phyloP scores from a whole-genome alignment of 2,329 filamentous ascomycete genomes.

The Ophiostoma pallidulum region DNA sequence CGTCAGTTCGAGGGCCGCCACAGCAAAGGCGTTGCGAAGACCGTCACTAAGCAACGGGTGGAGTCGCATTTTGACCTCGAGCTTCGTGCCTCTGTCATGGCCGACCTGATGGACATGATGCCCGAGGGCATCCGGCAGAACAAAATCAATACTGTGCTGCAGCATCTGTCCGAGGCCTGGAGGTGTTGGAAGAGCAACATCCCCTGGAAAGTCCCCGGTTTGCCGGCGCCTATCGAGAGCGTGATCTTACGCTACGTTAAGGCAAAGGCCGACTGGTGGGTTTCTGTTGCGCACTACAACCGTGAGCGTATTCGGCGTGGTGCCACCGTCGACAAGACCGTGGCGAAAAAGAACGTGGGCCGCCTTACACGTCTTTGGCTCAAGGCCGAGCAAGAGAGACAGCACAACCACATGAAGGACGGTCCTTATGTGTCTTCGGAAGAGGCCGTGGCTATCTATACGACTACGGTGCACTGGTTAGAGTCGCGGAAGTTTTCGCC shows the following conservation, averaged over 20 bases:
- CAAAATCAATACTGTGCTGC: conserved; percentile 95
- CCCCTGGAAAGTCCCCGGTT: conserved; percentile 95
- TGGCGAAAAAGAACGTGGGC: conserved; percentile 97
- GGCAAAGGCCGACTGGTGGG: conserved; percentile 99
- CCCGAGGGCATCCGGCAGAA: conserved; percentile 99
- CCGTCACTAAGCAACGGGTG: conserved; percentile 96
- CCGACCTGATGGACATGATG: conserved; percentile 99
- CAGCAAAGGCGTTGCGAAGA: conserved; percentile 98
- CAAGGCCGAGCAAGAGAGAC: conserved; percentile 94
- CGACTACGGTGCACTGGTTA: conserved; percentile 96
- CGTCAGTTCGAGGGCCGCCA: conserved; percentile 97
- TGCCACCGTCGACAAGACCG: conserved; percentile 97
- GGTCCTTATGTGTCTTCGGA: conserved; percentile 97
- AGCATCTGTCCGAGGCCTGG: conserved; percentile 97
- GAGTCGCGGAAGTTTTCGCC: conserved; percentile 97
- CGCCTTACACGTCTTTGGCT: conserved; percentile 91
- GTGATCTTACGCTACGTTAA: conserved; percentile 98
- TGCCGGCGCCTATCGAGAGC: conserved; percentile 96
- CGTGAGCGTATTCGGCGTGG: conserved; percentile 92
- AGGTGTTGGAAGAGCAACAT: conserved; percentile 99
- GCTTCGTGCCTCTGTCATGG: conserved; percentile 95
- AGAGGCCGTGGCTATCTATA: conserved; percentile 97
- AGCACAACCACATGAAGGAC: conserved; percentile 99
- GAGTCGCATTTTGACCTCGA: conserved; percentile 98
- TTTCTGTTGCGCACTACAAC: conserved; percentile 97